These are phyloP conservation scores for Starmerella roubikii DNA, from an alignment of 805 yeast genomes.

Conservation along the genomic window DNA sequence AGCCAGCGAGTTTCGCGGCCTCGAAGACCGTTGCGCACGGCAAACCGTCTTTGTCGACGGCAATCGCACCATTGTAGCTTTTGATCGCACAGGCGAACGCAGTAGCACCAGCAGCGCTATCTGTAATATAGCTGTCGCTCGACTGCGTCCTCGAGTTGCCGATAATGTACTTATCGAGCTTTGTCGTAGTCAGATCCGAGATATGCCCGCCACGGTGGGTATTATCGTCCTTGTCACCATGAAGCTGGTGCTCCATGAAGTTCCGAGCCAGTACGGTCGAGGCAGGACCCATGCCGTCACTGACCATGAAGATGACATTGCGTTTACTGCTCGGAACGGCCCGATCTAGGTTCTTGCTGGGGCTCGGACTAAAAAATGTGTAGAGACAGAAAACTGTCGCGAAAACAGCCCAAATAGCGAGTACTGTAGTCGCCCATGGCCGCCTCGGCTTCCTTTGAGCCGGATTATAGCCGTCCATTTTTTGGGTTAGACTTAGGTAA, in stretches of 20 bases:
- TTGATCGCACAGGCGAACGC: slow-evolving; percentile 79
- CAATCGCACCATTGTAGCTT: slow-evolving; percentile 82
- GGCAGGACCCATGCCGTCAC: slow-evolving; percentile 95
- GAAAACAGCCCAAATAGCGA: background rate
- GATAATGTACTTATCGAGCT: slow-evolving; percentile 56
- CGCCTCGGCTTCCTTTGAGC: background rate
- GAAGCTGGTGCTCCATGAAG: slow-evolving; percentile 43
- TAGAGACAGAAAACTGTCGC: background rate
- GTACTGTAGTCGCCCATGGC: background rate
- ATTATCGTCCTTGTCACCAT: slow-evolving; percentile 25
- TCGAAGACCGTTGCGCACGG: slow-evolving; percentile 86
- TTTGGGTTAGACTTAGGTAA: no score
- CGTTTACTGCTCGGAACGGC: slow-evolving; percentile 23
- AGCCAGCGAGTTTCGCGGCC: slow-evolving; percentile 71
- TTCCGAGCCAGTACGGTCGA: slow-evolving; percentile 68
- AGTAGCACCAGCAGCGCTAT: slow-evolving; percentile 95
- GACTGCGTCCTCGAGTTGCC: slow-evolving; percentile 83
- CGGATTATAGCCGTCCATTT: background rate
- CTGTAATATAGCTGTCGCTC: slow-evolving; percentile 64
- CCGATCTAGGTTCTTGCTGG: no score
- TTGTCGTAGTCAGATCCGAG: slow-evolving; percentile 35
- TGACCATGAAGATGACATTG: slow-evolving; percentile 74
- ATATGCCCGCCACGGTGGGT: background rate
- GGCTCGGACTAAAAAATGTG: background rate
- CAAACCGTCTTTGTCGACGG: slow-evolving; percentile 50